Evolutionary conservation across 2,329 filamentous ascomycete genomes (phyloP), one percentile per base, ranked within the genome.

Genomic region (Cadophora malorum): DNA sequence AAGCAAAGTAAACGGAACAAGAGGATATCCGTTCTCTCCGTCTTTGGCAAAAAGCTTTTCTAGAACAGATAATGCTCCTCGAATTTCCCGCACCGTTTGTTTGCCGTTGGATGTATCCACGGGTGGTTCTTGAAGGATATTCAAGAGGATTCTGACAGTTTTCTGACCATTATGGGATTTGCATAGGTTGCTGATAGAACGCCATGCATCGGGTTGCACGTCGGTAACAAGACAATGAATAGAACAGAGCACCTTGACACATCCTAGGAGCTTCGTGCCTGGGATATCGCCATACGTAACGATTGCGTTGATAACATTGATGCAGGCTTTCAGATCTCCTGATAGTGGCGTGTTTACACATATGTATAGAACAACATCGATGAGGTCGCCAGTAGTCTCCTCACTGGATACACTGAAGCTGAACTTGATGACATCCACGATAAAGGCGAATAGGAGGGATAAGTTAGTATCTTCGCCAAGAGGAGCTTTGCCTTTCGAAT

Each of bases 281-380:
- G 91, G 91, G 56, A 94, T 87, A 41, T 88, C 86, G 4, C 90
- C 89, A 76, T 91, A 93, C 0, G 89, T 93, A 64, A 92, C 88
- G 66, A 93, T 85, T 10, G 88, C 85, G 75, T 92, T 87, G 67
- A 94, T 85, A 60, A 93, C 85, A 61, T 83, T 81, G 72, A 93
- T 90, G 73, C 89, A 91, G 21, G 88, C 86, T 63, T 83, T 84
- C 67, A 94, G 82, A 74, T 94, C 91, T 33, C 85, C 83, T 60
- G 88, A 82, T 35, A 85, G 82, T 61, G 84, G 88, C 0, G 91
- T 93, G 72, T 85, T 87, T 77, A 88, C 85, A 78, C 90, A 93
- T 56, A 94, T 91, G 64, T 82, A 79, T 56, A 93, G 82, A 9
- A 92, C 80, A 14, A 84, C 84, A 66, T 87, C 83, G 66, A 94